Evolutionary conservation across 1,139 yeast genomes (phyloP).

Genomic region (Candida sojae): DNA sequence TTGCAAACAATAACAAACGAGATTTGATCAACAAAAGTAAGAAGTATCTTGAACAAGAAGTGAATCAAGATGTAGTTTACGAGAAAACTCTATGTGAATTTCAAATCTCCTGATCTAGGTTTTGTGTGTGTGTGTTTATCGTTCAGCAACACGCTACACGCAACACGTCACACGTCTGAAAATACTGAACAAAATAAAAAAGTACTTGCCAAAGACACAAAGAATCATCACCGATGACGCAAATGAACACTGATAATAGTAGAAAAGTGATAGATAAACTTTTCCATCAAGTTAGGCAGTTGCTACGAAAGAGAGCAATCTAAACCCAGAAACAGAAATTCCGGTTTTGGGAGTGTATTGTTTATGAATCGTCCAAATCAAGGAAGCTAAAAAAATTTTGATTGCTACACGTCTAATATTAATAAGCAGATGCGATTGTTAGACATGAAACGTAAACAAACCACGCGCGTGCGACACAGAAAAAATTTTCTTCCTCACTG

Average conservation of each 20-base stretch:
- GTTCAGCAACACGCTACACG: constrained; percentile 1
- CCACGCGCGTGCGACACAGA: not conserved
- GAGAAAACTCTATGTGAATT: too few relatives aligned
- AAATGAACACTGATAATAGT: not conserved
- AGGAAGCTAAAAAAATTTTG: not conserved
- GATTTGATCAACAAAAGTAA: not conserved
- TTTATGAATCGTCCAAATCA: constrained; percentile 1
- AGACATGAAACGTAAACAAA: constrained; percentile 5
- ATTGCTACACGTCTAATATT: constrained; percentile 4
- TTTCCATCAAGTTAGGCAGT: not conserved
- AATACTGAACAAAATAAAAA: not conserved
- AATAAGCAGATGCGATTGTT: constrained; percentile 1
- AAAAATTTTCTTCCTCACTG: not conserved
- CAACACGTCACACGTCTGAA: constrained; percentile 1
- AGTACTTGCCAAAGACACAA: not conserved
- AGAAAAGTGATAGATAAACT: not conserved
- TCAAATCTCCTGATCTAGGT: not conserved
- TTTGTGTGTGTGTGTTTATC: not conserved
- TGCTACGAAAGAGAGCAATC: not conserved
- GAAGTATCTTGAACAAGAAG: not conserved
- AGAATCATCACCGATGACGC: constrained; percentile 1
- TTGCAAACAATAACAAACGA: not conserved
- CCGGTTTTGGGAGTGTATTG: not conserved
- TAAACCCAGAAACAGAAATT: not conserved
- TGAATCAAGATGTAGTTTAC: not conserved